Percentiles rank a stretch among this genome's conserved stretches.
These are phyloP conservation scores for Candida gorgasii DNA, from an alignment of 805 yeast species.

Conservation along the genomic window DNA sequence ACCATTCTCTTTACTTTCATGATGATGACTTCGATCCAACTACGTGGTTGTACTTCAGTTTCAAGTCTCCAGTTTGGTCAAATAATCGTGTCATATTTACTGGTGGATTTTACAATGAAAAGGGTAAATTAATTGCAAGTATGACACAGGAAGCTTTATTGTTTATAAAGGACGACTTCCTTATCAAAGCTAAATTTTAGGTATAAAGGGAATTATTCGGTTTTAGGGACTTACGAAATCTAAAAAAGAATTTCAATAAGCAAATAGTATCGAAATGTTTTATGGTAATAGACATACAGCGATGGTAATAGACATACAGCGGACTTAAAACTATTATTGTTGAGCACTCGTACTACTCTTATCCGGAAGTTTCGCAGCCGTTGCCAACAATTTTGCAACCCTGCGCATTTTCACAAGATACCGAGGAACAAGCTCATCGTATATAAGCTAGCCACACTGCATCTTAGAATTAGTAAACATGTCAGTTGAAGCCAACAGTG, in stretches of 20 bases:
- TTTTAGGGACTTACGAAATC: too few species aligned
- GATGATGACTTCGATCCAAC: slow-evolving; percentile 36
- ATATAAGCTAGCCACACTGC: not conserved
- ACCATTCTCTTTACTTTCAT: slow-evolving; percentile 37
- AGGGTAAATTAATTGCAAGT: slow-evolving; percentile 30
- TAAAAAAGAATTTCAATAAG: too few species aligned
- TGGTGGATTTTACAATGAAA: slow-evolving; percentile 29
- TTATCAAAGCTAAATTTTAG: too few species aligned
- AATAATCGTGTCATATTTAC: slow-evolving; percentile 32
- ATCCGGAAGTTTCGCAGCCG: too few species aligned
- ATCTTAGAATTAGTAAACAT: not conserved
- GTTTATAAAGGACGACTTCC: too few species aligned
- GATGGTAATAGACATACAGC: too few species aligned
- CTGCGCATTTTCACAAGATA: slow-evolving; percentile 7
- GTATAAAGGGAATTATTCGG: too few species aligned
- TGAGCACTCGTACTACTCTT: too few species aligned
- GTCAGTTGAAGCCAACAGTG: slow-evolving; percentile 6
- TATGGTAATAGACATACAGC: too few species aligned
- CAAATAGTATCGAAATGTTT: too few species aligned
- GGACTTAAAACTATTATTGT: too few species aligned
- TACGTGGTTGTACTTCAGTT: slow-evolving; percentile 30
- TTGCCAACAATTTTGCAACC: too few species aligned
- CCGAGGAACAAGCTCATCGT: not conserved
- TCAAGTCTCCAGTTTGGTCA: slow-evolving; percentile 24
- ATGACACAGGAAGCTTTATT: slow-evolving; percentile 38